phyloP scores from a whole-genome alignment of 2,329 filamentous ascomycete species.

The Claviceps sp. region DNA sequence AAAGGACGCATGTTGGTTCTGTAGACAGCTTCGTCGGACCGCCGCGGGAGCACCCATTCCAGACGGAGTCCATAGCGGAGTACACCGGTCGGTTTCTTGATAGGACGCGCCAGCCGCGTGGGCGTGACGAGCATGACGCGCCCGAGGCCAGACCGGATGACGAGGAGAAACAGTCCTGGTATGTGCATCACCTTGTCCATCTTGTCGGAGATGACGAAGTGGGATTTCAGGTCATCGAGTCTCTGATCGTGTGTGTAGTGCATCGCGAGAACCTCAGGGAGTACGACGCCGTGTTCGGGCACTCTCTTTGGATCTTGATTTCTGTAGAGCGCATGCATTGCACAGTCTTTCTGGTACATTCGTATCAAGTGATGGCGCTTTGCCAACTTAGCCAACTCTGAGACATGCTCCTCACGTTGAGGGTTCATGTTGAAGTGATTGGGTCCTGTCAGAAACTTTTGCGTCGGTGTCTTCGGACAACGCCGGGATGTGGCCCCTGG shows the following conservation, averaged over 20 bases:
- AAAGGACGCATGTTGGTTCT: slow-evolving; percentile 38
- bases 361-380: slow-evolving; percentile 28
- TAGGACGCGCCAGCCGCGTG: slow-evolving; percentile 19
- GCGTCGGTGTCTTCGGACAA: neutral
- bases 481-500: neutral
- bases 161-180: slow-evolving; percentile 55
- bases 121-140: slow-evolving; percentile 50
- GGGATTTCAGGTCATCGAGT: slow-evolving; percentile 7
- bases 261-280: slow-evolving; percentile 17
- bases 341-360: slow-evolving; percentile 34
- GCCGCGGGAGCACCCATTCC: slow-evolving; percentile 37
- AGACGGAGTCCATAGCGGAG: slow-evolving; percentile 35
- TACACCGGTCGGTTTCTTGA: slow-evolving; percentile 8
- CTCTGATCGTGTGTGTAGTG: slow-evolving; percentile 12
- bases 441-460: slow-evolving; percentile 10
- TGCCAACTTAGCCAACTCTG: slow-evolving; percentile 3
- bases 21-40: slow-evolving; percentile 29
- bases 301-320: slow-evolving; percentile 6
- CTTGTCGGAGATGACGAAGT: slow-evolving; percentile 22
- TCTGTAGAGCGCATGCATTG: slow-evolving; percentile 26
- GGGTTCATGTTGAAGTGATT: slow-evolving; percentile 8
- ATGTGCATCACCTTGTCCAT: slow-evolving; percentile 51
- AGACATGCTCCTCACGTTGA: neutral
- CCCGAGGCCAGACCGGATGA: slow-evolving; percentile 54
- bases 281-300: slow-evolving; percentile 19